Percentiles rank a stretch among this genome's conserved stretches.
phyloP scores from a whole-genome alignment of 2,329 filamentous ascomycete species.

The Scedosporium apiospermum region DNA sequence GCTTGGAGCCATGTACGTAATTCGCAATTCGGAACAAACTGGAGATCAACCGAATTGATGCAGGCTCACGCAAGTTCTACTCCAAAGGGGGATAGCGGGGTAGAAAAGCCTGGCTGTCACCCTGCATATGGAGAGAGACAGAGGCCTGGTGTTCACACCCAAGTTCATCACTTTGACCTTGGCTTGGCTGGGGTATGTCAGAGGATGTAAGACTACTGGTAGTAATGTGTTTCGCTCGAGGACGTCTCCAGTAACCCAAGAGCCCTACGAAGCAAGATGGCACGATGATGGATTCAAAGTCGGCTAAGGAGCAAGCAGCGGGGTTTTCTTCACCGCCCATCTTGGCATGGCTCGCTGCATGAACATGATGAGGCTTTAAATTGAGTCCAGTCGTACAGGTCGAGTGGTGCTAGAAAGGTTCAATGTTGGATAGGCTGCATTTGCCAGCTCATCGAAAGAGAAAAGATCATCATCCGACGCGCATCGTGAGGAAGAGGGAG shows the following conservation, averaged over 20 bases:
- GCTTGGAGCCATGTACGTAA: not conserved
- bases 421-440: not conserved
- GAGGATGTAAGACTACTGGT: no score
- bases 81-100: not conserved
- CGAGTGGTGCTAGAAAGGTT: not conserved
- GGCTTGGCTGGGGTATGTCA: no score
- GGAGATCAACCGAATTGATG: not conserved
- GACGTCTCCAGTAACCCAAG: no score
- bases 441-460: not conserved
- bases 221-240: no score
- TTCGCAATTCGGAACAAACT: not conserved
- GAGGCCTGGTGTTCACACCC: not conserved
- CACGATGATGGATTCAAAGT: not conserved
- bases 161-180: no score
- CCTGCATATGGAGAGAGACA: no score
- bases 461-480: not conserved
- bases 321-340: not conserved
- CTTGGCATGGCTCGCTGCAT: not conserved
- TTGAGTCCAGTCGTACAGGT: not conserved
- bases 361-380: not conserved
- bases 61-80: not conserved
- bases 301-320: no score
- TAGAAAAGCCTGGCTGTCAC: not conserved
- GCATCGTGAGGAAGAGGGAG: not conserved
- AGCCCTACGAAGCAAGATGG: not conserved